Base-by-base conservation (phyloP, 805 yeast genomes). In the Cyberlindnera japonica region DNA sequence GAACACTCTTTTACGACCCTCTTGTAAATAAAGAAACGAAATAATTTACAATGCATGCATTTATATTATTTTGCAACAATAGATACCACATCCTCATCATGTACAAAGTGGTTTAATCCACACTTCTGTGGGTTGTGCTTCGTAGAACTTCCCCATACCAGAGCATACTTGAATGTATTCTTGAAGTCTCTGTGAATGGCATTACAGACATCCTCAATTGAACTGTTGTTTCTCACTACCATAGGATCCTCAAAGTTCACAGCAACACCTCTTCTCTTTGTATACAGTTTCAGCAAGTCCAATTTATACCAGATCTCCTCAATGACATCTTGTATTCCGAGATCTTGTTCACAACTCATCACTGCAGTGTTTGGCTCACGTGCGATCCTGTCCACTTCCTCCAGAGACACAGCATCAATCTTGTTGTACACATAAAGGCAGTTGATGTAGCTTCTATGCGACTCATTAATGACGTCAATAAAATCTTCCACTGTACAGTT, bases 101-200 rank as follows among this genome's bases (percentile, higher is more conserved):
- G 79, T 12, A 93, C 82, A 26, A 69, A 68, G 60, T 91, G 99
- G 47, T 59, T 75, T 42, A 91, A 68, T 0, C 99, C 98, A 70
- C 98, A 91, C 59, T 91, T 91, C 58, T 91, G 99, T 4, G 98
- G 98, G 25, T 91, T 86, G 59, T 88, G 95, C 61, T 93, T 93
- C 6, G 97, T 84, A 34, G 95, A 82, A 1, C 90, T 79, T 0
- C 99, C 99, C 97, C 98, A 91, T 6, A 91, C 96, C 55, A 89
- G 65, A 1, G 98, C 98, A 60, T 90, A 89, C 61, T 89, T 87
- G 71, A 93, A 91, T 55, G 84, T 87, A 49, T 83, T 81, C 57
- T 89, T 90, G 72, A 91, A 84, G 55, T 90, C 96, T 52, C 95
- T 76, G 61, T 91, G 98, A 47, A 91, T 83, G 11, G 93, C 75